Conservation (phyloP, 2,329 filamentous ascomycete species). For the Nemania diffusa region DNA sequence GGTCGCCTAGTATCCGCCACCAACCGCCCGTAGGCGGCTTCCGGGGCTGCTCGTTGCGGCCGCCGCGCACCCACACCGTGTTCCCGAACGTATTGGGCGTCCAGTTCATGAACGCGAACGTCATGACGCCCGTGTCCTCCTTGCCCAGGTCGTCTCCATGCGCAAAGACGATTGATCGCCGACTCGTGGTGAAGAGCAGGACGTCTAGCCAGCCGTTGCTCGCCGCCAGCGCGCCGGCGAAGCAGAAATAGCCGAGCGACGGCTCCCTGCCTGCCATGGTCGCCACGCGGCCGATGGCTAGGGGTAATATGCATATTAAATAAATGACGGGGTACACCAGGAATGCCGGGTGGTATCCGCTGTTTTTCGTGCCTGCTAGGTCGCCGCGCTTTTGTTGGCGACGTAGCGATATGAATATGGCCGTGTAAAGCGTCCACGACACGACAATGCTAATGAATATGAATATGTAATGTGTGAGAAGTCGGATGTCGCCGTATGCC, state of each 20-base stretch:
- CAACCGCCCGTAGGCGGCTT: conserved; percentile 33
- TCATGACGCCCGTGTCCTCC: conserved; percentile 61
- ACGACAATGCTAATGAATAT: conserved; percentile 59
- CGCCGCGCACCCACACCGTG: conserved; percentile 48
- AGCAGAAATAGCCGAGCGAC: conserved; percentile 65
- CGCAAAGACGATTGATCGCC: conserved; percentile 63
- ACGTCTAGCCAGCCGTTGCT: conserved; percentile 67
- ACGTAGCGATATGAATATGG: conserved; percentile 52
- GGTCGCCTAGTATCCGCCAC: conserved; percentile 39
- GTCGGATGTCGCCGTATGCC: conserved; percentile 61
- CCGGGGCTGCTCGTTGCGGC: conserved; percentile 23
- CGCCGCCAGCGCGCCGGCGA: conserved; percentile 68
- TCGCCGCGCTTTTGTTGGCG: conserved; percentile 36
- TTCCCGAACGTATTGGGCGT: conserved; percentile 46
- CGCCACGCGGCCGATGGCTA: conserved; percentile 72
- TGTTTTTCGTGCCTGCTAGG: conserved; percentile 10
- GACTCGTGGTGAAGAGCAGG: conserved; percentile 62
- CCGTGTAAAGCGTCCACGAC: conserved; percentile 51
- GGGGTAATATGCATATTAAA: conserved; percentile 73
- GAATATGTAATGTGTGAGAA: conserved; percentile 71
- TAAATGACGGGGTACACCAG: conserved; percentile 77
- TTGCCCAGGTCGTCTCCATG: conserved; percentile 41
- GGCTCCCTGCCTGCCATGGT: conserved; percentile 66
- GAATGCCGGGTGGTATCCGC: conserved; percentile 60
- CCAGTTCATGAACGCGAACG: conserved; percentile 62